Conservation (phyloP, 768 basidiomycete species). For the Hygrocybe punicea region DNA sequence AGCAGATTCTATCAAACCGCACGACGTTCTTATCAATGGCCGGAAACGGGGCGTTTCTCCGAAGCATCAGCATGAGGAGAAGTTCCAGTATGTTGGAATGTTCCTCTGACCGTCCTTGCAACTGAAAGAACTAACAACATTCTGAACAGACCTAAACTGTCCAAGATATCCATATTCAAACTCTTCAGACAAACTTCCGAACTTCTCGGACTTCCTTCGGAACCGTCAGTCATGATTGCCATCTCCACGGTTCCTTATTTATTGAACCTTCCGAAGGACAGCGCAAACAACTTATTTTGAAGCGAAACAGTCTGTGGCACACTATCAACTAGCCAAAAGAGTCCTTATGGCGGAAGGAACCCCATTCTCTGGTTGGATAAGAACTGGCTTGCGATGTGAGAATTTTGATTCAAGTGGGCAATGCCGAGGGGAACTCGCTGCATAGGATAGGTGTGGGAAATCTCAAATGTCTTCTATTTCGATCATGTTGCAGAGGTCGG, state of each 20-base stretch:
- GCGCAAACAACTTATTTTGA: conserved; percentile 41
- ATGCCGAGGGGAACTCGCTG: too few relatives aligned
- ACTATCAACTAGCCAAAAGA: conserved; percentile 53
- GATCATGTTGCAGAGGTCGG: too few relatives aligned
- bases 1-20: conserved; percentile 42
- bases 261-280: conserved; percentile 11
- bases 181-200: conserved; percentile 36
- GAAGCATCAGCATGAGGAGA: conserved; percentile 60
- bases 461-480: too few relatives aligned
- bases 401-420: conserved; percentile 32
- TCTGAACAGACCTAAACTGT: conserved; percentile 47
- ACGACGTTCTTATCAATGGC: conserved; percentile 75
- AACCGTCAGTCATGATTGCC: conserved; percentile 13
- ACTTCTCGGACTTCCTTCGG: conserved; percentile 11
- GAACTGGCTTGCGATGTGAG: conserved; percentile 53
- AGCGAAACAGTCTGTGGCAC: conserved; percentile 39
- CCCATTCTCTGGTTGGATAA: conserved; percentile 63
- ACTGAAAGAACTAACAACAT: not conserved
- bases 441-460: too few relatives aligned
- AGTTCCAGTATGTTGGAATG: conserved; percentile 51
- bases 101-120: not conserved
- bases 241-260: not conserved
- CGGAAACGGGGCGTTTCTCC: conserved; percentile 72
- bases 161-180: conserved; percentile 51
- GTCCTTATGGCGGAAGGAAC: conserved; percentile 42